Base-by-base conservation (phyloP, 139 green algal species). In the Desmodesmus armatus region DNA sequence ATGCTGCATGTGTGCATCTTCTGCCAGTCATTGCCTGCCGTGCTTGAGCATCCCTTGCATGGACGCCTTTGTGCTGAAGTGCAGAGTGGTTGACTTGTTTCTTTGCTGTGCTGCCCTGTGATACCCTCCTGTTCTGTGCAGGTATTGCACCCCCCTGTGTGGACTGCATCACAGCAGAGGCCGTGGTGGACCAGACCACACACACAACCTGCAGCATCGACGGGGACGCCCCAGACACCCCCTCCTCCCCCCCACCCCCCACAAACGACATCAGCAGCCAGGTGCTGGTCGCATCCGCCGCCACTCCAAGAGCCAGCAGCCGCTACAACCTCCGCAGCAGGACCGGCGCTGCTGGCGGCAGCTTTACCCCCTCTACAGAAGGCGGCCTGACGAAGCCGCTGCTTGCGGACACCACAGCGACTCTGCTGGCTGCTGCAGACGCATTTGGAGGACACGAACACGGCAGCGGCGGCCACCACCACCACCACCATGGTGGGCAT, bases 61-160 rank as follows among this genome's bases (percentile, higher is more conserved):
- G n/a, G n/a, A n/a, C n/a, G n/a, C n/a, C n/a, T n/a, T n/a, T n/a
- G n/a, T n/a, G n/a, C n/a, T n/a, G n/a, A n/a, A n/a, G n/a, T n/a
- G n/a, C n/a, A n/a, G n/a, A n/a, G n/a, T n/a, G n/a, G n/a, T 63
- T 85, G 44, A 47, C 67, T 19, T 66, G 80, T 67, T 85, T 79
- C 47, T 85, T 66, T 40, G 7, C 62, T 3, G 80, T 85, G 80
- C 78, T 85, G 35, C 78, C 70, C 66, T 44, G 78, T 66, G 80
- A 85, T 66, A 31, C 66, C 1, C 66, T 85, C 49, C 44, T 85
- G 66, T 85, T 85, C 80, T 66, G 0, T n/a, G n/a, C n/a, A n/a
- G n/a, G 44, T 44, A 79, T 43, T 43, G 58, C 72, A 5, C 74
- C 74, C 21, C 74, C 74, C 3, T 81, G 74, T 19, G 49, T 81